Conservation (phyloP, 208 protist species). For the Wallacemonas sp. region DNA sequence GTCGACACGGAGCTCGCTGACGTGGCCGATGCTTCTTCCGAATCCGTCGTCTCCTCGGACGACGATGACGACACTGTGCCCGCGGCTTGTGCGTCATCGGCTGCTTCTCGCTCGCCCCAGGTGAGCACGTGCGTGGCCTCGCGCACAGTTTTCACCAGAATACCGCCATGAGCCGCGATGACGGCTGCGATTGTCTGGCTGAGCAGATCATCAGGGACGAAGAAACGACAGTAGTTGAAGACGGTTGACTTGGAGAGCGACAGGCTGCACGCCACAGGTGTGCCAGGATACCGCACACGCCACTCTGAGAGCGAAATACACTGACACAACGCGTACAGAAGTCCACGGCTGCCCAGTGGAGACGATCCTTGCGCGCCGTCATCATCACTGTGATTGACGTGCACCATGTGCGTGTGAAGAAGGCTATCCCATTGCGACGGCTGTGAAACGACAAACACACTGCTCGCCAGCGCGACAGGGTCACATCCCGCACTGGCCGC, state of each 20-base stretch:
- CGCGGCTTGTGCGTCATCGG: not conserved
- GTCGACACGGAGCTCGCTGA: conserved; percentile 1
- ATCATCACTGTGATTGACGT: conserved; percentile 38
- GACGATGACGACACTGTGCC: conserved; percentile 14
- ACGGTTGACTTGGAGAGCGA: conserved; percentile 41
- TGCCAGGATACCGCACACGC: conserved; percentile 66
- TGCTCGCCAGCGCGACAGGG: conserved; percentile 26
- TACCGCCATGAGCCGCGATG: conserved; percentile 51
- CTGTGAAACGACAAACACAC: conserved; percentile 48
- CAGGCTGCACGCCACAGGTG: conserved; percentile 43
- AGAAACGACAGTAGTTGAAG: conserved; percentile 70
- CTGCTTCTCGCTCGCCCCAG: conserved; percentile 1
- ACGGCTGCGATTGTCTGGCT: conserved; percentile 31
- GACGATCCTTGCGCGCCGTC: not conserved
- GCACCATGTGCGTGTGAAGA: conserved; percentile 42
- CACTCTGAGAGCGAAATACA: conserved; percentile 67
- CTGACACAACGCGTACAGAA: conserved; percentile 62
- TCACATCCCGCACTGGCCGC: conserved; percentile 42
- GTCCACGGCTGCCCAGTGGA: conserved; percentile 4
- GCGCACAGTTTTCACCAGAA: conserved; percentile 27
- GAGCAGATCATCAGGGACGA: conserved; percentile 16
- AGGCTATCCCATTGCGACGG: conserved; percentile 38
- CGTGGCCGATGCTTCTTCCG: conserved; percentile 8
- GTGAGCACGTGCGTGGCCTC: conserved; percentile 69
- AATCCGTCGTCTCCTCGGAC: no score